Evolutionary conservation across 176 grass and related monocot genomes (phyloP).

Genomic region (Avena sativa): DNA sequence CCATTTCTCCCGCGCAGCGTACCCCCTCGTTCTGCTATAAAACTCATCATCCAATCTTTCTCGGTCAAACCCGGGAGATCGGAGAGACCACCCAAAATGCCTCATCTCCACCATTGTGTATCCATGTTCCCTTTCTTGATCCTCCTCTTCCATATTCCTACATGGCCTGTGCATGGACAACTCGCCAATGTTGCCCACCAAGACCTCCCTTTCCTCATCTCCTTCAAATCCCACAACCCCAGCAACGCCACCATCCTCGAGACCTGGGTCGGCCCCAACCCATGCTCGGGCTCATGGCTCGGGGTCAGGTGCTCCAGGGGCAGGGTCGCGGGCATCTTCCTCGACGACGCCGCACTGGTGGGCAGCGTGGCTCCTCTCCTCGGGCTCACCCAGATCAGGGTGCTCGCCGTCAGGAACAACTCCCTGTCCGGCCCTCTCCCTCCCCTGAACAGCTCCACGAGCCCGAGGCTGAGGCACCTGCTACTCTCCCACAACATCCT

Average conservation of each 20-base stretch:
- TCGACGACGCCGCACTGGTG: slow-evolving; percentile 48
- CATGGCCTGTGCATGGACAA: not conserved
- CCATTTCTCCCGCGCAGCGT: slow-evolving; percentile 21
- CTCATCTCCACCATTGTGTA: not conserved
- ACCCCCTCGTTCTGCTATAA: slow-evolving; percentile 42
- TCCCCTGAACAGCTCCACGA: slow-evolving; percentile 44
- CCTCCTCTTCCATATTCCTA: slow-evolving; percentile 31
- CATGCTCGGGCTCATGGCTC: slow-evolving; percentile 63
- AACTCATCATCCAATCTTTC: not conserved
- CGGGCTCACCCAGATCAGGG: slow-evolving; percentile 38
- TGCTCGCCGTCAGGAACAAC: slow-evolving; percentile 63
- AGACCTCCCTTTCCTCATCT: slow-evolving; percentile 49
- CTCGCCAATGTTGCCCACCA: slow-evolving; percentile 41
- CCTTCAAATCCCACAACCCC: slow-evolving; percentile 57
- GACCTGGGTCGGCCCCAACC: slow-evolving; percentile 55
- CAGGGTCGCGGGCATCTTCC: slow-evolving; percentile 54
- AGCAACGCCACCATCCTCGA: slow-evolving; percentile 20
- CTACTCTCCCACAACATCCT: slow-evolving; percentile 56
- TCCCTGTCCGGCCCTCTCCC: slow-evolving; percentile 49
- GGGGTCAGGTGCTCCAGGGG: slow-evolving; percentile 55
- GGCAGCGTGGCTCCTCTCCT: slow-evolving; percentile 60
- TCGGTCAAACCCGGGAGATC: not conserved
- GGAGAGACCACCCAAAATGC: slow-evolving; percentile 24
- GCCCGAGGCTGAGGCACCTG: slow-evolving; percentile 53
- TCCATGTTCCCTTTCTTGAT: not conserved